phyloP scores from a whole-genome alignment of 495 filamentous ascomycete species.

The Hypoxylon crocopeplum region DNA sequence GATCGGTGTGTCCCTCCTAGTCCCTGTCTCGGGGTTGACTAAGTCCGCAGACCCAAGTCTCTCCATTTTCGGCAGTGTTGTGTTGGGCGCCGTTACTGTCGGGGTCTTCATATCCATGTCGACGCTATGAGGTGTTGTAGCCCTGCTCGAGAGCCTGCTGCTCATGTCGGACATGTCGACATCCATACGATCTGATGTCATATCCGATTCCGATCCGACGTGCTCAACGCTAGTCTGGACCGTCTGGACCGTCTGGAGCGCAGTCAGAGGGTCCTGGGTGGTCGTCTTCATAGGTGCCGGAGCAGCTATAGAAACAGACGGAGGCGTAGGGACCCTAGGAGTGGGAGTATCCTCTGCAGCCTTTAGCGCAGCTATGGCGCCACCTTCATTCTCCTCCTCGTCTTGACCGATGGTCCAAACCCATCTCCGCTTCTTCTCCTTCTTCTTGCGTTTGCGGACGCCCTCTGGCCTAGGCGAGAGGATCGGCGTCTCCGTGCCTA shows the following conservation, averaged over 20 bases:
- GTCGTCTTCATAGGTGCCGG: slow-evolving; percentile 1
- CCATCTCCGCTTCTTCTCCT: slow-evolving; percentile 60
- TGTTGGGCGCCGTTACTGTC: slow-evolving; percentile 25
- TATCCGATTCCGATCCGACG: slow-evolving; percentile 38
- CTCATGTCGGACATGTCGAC: slow-evolving; percentile 54
- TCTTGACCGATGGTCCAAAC: slow-evolving; percentile 60
- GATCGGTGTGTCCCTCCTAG: slow-evolving; percentile 35
- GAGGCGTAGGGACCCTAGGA: neutral
- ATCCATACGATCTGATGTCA: slow-evolving; percentile 39
- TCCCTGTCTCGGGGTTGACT: slow-evolving; percentile 12
- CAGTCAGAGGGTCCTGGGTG: slow-evolving; percentile 22
- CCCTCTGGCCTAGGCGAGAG: slow-evolving; percentile 45
- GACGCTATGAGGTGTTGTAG: slow-evolving; percentile 29
- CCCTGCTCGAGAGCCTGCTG: slow-evolving; percentile 41
- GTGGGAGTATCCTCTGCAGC: slow-evolving; percentile 28
- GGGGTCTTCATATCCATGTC: slow-evolving; percentile 47
- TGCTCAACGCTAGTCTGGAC: slow-evolving; percentile 36
- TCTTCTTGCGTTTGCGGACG: slow-evolving; percentile 53
- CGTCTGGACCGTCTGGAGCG: slow-evolving; percentile 20
- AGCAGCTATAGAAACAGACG: neutral
- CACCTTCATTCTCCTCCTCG: slow-evolving; percentile 50
- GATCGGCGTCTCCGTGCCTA: slow-evolving; percentile 47
- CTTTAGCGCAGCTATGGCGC: slow-evolving; percentile 43
- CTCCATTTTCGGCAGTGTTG: neutral
- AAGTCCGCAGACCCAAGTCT: slow-evolving; percentile 19